A percentile compares a stretch with the other conserved stretches of the same genome.
Conservation (phyloP, 2,329 filamentous ascomycete genomes). For the Aspergillus novofumigatus region DNA sequence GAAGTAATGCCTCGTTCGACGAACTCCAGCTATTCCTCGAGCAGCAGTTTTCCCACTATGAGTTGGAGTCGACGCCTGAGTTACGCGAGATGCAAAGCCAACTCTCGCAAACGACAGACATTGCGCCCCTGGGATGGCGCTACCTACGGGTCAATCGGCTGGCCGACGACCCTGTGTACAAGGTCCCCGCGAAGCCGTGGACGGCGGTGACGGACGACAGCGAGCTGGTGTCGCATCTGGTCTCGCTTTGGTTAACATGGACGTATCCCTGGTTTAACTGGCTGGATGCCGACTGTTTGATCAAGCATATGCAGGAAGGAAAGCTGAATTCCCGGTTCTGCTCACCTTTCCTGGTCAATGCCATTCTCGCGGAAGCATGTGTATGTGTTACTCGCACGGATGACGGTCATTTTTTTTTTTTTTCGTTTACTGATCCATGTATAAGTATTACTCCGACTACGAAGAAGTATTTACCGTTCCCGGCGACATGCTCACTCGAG, state of each 20-base stretch:
- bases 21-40: constrained; percentile 20
- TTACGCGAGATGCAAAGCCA: constrained; percentile 13
- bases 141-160: constrained; percentile 24
- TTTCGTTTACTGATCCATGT: constrained; percentile 1
- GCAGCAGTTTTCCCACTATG: constrained; percentile 10
- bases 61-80: constrained; percentile 12
- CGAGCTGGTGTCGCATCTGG: constrained; percentile 29
- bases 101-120: not conserved
- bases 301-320: constrained; percentile 25
- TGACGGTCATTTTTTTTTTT: too few relatives aligned
- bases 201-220: constrained; percentile 31
- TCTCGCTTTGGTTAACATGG: constrained; percentile 34
- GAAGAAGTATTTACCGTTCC: constrained; percentile 23
- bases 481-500: constrained; percentile 19
- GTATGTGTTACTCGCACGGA: constrained; percentile 17
- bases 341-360: constrained; percentile 33
- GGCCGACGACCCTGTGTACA: constrained; percentile 21
- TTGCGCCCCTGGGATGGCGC: constrained; percentile 8
- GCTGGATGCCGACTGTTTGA: constrained; percentile 28
- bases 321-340: constrained; percentile 25
- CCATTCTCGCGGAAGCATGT: constrained; percentile 30
- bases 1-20: constrained; percentile 19
- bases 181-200: constrained; percentile 29
- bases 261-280: constrained; percentile 26
- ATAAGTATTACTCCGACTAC: constrained; percentile 24